Evolutionary conservation across 805 yeast species (phyloP).

Genomic region (Torulaspora microellipsoides): DNA sequence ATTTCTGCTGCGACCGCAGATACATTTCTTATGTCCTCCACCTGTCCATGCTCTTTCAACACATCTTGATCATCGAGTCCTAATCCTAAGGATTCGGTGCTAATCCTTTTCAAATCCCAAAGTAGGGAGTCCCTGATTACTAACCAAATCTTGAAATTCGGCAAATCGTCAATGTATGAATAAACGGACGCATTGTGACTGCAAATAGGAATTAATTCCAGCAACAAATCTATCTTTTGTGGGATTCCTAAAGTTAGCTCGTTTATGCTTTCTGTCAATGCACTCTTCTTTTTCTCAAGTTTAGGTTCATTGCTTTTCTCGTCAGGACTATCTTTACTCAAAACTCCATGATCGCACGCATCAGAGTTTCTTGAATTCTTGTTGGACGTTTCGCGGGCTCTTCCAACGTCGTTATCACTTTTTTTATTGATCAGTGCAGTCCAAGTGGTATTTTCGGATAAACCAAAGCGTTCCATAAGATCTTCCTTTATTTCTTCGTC

Average conservation of each 20-base stretch:
- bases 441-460: slow-evolving; percentile 33
- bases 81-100: slow-evolving; percentile 6
- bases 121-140: slow-evolving; percentile 32
- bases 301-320: background rate
- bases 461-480: slow-evolving; percentile 30
- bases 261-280: slow-evolving; percentile 11
- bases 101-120: slow-evolving; percentile 29
- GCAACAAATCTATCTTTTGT: slow-evolving; percentile 19
- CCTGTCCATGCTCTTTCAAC: background rate
- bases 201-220: slow-evolving; percentile 29
- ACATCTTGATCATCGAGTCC: background rate
- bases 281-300: slow-evolving; percentile 7
- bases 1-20: slow-evolving; percentile 1
- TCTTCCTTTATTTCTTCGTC: slow-evolving; percentile 22
- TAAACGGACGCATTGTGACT: slow-evolving; percentile 33
- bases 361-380: background rate
- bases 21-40: background rate
- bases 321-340: background rate
- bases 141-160: slow-evolving; percentile 32
- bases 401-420: slow-evolving; percentile 6
- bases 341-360: background rate
- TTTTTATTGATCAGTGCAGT: slow-evolving; percentile 26
- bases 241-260: slow-evolving; percentile 8
- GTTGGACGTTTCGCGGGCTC: slow-evolving; percentile 5
- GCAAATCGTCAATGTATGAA: slow-evolving; percentile 28